These are phyloP conservation scores for Phytophthora brassicae DNA, from an alignment of 352 stramenopile species.

Conservation along the genomic window DNA sequence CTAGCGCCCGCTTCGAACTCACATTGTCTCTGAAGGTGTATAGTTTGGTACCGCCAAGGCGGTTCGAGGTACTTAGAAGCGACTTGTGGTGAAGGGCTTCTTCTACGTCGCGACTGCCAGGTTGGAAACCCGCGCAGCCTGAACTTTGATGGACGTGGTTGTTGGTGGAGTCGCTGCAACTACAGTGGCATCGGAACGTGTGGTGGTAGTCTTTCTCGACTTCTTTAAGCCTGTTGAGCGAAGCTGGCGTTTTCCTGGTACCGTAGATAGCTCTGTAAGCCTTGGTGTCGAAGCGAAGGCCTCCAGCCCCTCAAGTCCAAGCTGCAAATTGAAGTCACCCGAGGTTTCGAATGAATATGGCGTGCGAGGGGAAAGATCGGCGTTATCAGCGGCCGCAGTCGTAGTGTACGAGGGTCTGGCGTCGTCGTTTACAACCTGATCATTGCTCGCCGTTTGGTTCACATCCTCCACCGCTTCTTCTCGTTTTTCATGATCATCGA, in stretches of 20 bases:
- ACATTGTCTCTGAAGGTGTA: not conserved
- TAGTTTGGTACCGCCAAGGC: not conserved
- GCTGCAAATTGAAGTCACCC: not conserved
- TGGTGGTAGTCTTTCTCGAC: not conserved
- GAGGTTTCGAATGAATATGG: too few species aligned
- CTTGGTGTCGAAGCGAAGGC: not conserved
- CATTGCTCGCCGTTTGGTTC: too few species aligned
- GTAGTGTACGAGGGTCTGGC: too few species aligned
- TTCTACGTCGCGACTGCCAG: not conserved
- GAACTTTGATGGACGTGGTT: not conserved
- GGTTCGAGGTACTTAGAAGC: not conserved
- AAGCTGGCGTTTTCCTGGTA: not conserved
- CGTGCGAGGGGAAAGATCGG: too few species aligned
- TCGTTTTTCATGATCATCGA: too few species aligned
- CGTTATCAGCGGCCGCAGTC: too few species aligned
- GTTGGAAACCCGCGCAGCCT: not conserved
- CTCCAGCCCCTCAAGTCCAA: not conserved
- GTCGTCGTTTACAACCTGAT: too few species aligned
- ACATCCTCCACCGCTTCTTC: too few species aligned
- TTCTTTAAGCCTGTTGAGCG: not conserved
- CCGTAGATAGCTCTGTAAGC: not conserved
- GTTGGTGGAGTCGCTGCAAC: not conserved
- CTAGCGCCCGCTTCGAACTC: not conserved
- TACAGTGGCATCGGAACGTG: not conserved
- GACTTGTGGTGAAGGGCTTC: not conserved